A percentile compares a stretch with the other conserved stretches of the same genome.
Evolutionary conservation across 2,329 filamentous ascomycete genomes (phyloP).

Genomic region (Exophiala sp.): DNA sequence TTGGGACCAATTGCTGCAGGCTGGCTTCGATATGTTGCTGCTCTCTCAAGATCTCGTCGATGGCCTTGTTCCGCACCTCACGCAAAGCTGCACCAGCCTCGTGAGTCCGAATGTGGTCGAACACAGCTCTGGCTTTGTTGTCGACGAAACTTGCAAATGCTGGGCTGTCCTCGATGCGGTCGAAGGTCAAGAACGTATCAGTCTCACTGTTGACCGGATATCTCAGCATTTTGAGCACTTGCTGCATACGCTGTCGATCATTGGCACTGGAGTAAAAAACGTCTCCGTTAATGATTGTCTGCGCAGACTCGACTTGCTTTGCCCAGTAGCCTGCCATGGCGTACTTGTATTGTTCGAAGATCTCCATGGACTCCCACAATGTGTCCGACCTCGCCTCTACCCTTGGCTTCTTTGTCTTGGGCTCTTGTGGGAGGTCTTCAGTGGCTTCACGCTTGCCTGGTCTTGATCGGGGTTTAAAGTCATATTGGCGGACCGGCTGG

Average conservation of each 20-base stretch:
- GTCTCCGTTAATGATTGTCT: slow-evolving; percentile 8
- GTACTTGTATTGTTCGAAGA: slow-evolving; percentile 1
- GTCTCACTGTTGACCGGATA: slow-evolving; percentile 1
- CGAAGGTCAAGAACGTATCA: slow-evolving; percentile 5
- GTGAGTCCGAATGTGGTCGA: background rate
- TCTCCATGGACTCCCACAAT: slow-evolving; percentile 2
- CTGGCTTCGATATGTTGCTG: no score
- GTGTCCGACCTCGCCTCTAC: background rate
- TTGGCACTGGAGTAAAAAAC: background rate
- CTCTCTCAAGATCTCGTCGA: no score
- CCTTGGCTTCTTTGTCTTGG: background rate
- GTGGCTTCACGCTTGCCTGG: background rate
- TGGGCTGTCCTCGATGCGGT: background rate
- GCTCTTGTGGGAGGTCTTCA: background rate
- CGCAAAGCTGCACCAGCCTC: background rate
- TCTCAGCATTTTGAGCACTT: slow-evolving; percentile 5
- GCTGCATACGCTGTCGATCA: background rate
- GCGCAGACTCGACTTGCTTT: background rate
- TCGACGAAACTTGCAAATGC: slow-evolving; percentile 1
- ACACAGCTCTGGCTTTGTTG: background rate
- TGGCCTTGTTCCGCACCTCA: background rate
- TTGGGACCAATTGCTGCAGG: no score
- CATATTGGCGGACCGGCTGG: background rate
- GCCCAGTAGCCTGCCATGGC: slow-evolving; percentile 6
- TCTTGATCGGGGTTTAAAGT: background rate